These are phyloP conservation scores for Epithele typhae DNA, from an alignment of 768 basidiomycete species.

Conservation along the genomic window DNA sequence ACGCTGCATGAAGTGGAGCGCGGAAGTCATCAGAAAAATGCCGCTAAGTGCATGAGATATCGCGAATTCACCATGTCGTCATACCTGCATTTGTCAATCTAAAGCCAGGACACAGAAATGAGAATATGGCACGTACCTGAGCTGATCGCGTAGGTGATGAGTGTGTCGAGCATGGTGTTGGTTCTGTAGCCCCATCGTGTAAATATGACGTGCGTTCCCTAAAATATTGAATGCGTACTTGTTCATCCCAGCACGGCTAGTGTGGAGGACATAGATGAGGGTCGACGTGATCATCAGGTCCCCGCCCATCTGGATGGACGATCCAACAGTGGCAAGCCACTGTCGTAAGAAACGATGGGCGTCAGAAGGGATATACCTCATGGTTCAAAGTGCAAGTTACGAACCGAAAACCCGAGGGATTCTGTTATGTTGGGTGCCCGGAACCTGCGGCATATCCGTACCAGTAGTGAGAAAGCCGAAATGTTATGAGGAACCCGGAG, in stretches of 20 bases:
- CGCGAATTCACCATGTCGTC: background rate
- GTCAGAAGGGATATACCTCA: background rate
- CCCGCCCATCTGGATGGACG: background rate
- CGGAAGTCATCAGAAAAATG: background rate
- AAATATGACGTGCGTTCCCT: too few relatives aligned
- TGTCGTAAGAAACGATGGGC: background rate
- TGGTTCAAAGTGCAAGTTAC: background rate
- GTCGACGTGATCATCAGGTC: slow-evolving; percentile 1
- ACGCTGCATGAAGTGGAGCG: background rate
- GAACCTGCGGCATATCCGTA: slow-evolving; percentile 1
- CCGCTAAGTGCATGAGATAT: background rate
- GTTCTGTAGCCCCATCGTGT: background rate
- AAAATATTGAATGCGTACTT: background rate
- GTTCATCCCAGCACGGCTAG: slow-evolving; percentile 1
- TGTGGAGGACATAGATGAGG: slow-evolving; percentile 2
- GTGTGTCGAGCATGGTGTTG: slow-evolving; percentile 1
- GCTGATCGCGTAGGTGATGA: slow-evolving; percentile 3
- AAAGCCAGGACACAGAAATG: background rate
- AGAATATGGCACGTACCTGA: background rate
- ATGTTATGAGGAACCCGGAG: too few relatives aligned
- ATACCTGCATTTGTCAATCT: background rate
- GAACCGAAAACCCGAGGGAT: slow-evolving; percentile 5
- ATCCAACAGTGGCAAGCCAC: slow-evolving; percentile 4
- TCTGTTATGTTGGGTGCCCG: background rate
- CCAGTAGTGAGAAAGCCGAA: too few relatives aligned